Evolutionary conservation across 208 protist genomes (phyloP), one percentile per base, ranked within the genome.

Genomic region (Phytomonas sp.): DNA sequence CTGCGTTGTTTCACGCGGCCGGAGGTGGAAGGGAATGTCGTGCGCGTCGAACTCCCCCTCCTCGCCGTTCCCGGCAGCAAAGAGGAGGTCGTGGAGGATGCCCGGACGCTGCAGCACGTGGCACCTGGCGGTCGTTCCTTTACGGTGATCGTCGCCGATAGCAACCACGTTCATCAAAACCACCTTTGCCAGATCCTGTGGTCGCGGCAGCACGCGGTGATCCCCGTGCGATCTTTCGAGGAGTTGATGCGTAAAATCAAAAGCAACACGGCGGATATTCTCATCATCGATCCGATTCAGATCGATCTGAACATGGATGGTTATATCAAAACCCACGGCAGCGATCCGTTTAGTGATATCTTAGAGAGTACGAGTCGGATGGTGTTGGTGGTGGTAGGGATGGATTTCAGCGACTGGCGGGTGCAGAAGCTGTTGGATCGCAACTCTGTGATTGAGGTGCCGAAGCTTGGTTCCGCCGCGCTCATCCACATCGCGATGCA

Each of bases 401-500:
- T 77, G 46, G 85, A 93, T 77, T 93, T 92, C 73, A 83, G 69
- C 64, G 90, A 93, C 74, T 91, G 85, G 87, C 83, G 87, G 1
- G 80, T 88, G 66, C 87, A 88, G 77, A 86, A 83, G 70, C 76
- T 95, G 60, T 70, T 88, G 23, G 78, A 91, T 65, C 84, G 80
- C n/a, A 82, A 88, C 68, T 78, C 80, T 28, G 87, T 93, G 20
- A 87, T 95, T 64, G 83, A 95, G 74, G 74, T 95, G 31, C 87
- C 90, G 31, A 92, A 85, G 76, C 75, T 87, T 34, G 86, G 82
- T 59, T 88, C 83, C 53, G 80, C 68, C 2, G 77, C 85, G 11
- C 79, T 93, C 30, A 67, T 95, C 28, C 90, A 95, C 76, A 87
- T 92, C 68, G 87, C 87, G 4, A 90, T 95, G 79, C 85, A 95